Evolutionary conservation across 352 stramenopile genomes (phyloP).

Genomic region (Globisporangium recalcitrans): DNA sequence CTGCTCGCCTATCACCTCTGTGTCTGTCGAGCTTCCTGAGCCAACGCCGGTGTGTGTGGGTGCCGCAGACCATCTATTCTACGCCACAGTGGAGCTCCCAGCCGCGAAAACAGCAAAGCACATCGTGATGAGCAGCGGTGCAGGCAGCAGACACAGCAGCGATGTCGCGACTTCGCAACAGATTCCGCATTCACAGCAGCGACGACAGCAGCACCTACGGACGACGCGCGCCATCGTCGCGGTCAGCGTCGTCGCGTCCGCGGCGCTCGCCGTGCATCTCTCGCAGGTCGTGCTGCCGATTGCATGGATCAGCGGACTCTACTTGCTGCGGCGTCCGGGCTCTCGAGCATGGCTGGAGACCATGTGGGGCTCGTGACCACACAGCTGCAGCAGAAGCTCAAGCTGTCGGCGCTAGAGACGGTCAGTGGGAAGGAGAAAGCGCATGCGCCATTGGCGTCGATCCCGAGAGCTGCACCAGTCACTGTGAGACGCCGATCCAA

Average conservation of each 20-base stretch:
- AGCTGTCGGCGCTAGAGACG: not conserved
- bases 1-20: not conserved
- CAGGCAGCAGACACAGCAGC: not conserved
- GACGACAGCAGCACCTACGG: not conserved
- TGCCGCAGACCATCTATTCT: not conserved
- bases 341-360: not conserved
- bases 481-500: conserved; percentile 5
- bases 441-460: not conserved
- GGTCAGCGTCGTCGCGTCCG: not conserved
- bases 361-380: not conserved
- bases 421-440: not conserved
- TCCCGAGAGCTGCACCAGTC: not conserved
- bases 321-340: not conserved
- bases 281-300: conserved; percentile 5
- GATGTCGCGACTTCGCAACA: not conserved
- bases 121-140: not conserved
- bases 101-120: not conserved
- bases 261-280: conserved; percentile 8
- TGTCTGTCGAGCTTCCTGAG: not conserved
- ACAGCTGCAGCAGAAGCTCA: conserved; percentile 3
- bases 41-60: not conserved
- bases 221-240: not conserved
- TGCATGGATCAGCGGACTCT: not conserved
- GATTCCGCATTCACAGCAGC: not conserved
- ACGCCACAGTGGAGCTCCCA: not conserved